Evolutionary conservation across 1,284 basidiomycete genomes (phyloP), one percentile per base, ranked within the genome.

Genomic region (Inonotus obliquus): DNA sequence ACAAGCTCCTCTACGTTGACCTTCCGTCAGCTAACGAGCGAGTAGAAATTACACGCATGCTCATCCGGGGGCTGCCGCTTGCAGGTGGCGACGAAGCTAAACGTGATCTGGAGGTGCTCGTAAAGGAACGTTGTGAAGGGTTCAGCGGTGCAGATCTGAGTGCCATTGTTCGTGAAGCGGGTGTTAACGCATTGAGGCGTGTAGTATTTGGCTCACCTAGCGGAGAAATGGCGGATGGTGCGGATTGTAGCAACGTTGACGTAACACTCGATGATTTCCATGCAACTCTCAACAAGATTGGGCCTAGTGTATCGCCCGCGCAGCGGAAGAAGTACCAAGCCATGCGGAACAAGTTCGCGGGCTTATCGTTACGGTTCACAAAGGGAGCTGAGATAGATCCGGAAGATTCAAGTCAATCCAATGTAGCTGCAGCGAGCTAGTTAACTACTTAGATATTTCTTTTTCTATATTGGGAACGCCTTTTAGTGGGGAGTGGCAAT

Each of bases 1-100:
- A 99, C 79, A 98, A 98, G 74, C 82, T 98, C 6, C 82, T 99
- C 29, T 99, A 98, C 71, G 96, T 99, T 67, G 96, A 98, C 72
- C 79, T 98, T 1, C 96, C 96, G 1, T 78, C 80, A 0, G 67
- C 87, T 0, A 72, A 78, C 13, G 96, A 98, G 75, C 84, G 96
- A 11, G 82, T 83, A 5, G 96, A 98, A 73, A 96, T 99, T 65
- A 77, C 92, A 56, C 80, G 85, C 54, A 94, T 94, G 19, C 67
- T 91, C 68, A 82, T 85, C 13, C 81, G 85, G 56, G 83, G 83
- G 65, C 87, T 96, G 0, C 96, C 94, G 0, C 74, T 97, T 35
- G 69, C 41, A 44, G 51, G 70, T 35, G 66, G 67, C 4, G 71
- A 71, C 0, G 73, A 67, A 62, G 74, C 74, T 3, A 71, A 73